These are phyloP conservation scores for Solanum tarapatanum DNA, from an alignment of 257 asterid genomes.

Conservation along the genomic window DNA sequence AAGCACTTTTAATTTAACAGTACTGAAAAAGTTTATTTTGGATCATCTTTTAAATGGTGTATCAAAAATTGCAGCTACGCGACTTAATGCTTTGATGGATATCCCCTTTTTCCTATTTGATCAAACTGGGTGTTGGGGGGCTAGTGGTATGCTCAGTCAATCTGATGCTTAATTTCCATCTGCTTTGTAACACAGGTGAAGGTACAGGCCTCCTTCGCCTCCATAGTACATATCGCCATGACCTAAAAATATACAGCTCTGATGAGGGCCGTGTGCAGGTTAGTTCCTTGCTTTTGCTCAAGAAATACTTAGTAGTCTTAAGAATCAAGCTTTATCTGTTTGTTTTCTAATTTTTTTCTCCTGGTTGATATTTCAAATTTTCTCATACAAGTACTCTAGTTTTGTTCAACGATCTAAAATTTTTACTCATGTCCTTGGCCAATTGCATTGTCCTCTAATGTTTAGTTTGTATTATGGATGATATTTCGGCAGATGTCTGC, in stretches of 20 bases:
- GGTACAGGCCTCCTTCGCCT: conserved; percentile 98
- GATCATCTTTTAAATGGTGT: not conserved
- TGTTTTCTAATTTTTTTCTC: not conserved
- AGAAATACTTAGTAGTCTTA: not conserved
- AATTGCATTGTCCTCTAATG: not conserved
- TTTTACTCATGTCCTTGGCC: not conserved
- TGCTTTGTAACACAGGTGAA: conserved; percentile 55
- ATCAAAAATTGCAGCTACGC: not conserved
- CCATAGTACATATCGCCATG: conserved; percentile 97
- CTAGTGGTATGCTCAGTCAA: not conserved
- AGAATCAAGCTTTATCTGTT: not conserved
- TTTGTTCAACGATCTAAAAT: not conserved
- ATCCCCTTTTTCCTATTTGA: not conserved
- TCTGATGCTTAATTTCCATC: not conserved
- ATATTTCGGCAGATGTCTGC: conserved; percentile 74
- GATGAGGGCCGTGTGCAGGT: conserved; percentile 99
- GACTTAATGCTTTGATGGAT: not conserved
- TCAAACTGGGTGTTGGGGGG: not conserved
- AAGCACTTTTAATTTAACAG: not conserved
- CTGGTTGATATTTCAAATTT: not conserved
- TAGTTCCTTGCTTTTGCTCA: not conserved
- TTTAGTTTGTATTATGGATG: not conserved
- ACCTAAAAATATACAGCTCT: conserved; percentile 88
- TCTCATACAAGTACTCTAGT: not conserved
- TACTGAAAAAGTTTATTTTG: not conserved